Evolutionary conservation across 345 rosid species (phyloP).

Genomic region (Combretum micranthum): DNA sequence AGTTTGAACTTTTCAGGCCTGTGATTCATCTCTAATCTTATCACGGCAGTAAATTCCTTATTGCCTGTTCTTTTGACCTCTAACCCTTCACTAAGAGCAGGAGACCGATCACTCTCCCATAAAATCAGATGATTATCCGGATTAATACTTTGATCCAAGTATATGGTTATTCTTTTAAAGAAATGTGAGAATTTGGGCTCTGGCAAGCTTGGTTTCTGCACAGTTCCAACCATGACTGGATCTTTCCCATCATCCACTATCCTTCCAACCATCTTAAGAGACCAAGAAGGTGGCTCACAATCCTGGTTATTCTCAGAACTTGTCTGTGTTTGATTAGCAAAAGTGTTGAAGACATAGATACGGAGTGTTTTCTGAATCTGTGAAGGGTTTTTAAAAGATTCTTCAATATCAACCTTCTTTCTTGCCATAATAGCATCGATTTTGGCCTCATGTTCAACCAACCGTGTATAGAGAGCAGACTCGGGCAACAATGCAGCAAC

Average conservation of each 20-base stretch:
- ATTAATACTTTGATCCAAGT: constrained; percentile 17
- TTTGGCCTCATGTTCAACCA: constrained; percentile 19
- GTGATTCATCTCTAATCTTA: constrained; percentile 15
- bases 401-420: constrained; percentile 22
- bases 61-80: constrained; percentile 23
- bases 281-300: constrained; percentile 20
- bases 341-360: constrained; percentile 20
- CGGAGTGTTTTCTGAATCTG: constrained; percentile 16
- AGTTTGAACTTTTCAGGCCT: constrained; percentile 20
- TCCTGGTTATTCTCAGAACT: constrained; percentile 8
- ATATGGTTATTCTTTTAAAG: constrained; percentile 19
- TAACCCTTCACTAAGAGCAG: constrained; percentile 18
- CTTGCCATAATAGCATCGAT: constrained; percentile 13
- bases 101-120: constrained; percentile 18
- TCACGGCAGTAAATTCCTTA: constrained; percentile 14
- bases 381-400: constrained; percentile 12
- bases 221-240: constrained; percentile 7
- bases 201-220: not conserved
- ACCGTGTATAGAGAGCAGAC: constrained; percentile 16
- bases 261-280: constrained; percentile 18
- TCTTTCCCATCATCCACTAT: constrained; percentile 18
- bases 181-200: constrained; percentile 16
- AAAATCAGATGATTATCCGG: constrained; percentile 19
- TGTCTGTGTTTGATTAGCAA: constrained; percentile 11
- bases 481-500: constrained; percentile 16